Percentiles rank a stretch among this genome's conserved stretches.
phyloP scores from a whole-genome alignment of 179 eudicot genomes.

The Actinidia chinensis region DNA sequence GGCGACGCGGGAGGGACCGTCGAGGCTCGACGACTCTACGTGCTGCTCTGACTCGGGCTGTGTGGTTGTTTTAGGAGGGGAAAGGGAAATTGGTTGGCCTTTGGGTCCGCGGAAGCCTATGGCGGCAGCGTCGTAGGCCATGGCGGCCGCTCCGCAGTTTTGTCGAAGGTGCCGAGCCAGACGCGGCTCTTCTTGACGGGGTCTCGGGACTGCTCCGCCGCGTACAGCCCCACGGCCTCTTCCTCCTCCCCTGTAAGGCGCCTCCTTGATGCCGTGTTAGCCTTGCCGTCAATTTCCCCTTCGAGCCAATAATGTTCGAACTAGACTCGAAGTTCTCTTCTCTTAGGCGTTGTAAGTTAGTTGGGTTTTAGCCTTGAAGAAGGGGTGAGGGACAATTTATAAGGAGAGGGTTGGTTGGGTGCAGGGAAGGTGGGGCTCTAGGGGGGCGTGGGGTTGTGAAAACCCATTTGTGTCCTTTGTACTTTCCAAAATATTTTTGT shows the following conservation, averaged over 20 bases:
- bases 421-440: no score
- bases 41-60: constrained; percentile 43
- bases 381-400: no score
- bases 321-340: no score
- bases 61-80: constrained; percentile 4
- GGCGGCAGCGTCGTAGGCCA: constrained; percentile 44
- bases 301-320: no score
- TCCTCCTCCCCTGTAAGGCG: constrained; percentile 40
- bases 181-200: constrained; percentile 46
- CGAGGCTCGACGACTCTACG: constrained; percentile 37
- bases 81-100: constrained; percentile 39
- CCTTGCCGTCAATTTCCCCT: constrained; percentile 1
- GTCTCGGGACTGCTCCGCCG: constrained; percentile 46
- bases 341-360: no score
- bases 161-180: constrained; percentile 44
- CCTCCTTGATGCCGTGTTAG: constrained; percentile 27
- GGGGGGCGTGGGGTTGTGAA: no score
- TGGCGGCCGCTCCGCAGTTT: constrained; percentile 43
- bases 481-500: no score
- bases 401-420: no score
- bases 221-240: constrained; percentile 54
- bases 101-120: constrained; percentile 36
- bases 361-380: no score
- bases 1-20: not conserved
- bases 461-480: no score